phyloP scores from a whole-genome alignment of 768 basidiomycete species.

The Nevesoporus exiguus region DNA sequence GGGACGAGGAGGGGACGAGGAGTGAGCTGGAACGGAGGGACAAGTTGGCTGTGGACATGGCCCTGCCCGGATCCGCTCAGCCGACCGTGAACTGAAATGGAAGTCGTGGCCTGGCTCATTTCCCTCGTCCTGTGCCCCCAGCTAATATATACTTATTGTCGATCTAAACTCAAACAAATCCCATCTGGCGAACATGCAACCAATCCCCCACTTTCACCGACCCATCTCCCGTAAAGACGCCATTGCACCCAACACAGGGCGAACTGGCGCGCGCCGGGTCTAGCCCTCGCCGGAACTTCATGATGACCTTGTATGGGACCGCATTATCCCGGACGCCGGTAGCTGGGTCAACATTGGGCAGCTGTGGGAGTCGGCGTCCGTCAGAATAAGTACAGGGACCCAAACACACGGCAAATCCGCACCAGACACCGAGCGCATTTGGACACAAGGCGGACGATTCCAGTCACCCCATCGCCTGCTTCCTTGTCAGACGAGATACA shows the following conservation, averaged over 20 bases:
- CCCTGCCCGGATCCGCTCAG: background rate
- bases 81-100: background rate
- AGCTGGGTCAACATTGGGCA: constrained; percentile 68
- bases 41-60: background rate
- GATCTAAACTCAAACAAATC: constrained; percentile 18
- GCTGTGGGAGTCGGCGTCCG: constrained; percentile 37
- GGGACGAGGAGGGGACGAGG: background rate
- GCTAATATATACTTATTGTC: no score
- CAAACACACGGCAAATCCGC: constrained; percentile 25
- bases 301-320: constrained; percentile 71
- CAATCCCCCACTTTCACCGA: constrained; percentile 57
- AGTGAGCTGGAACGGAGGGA: background rate
- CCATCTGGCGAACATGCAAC: constrained; percentile 30
- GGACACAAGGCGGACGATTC: constrained; percentile 54
- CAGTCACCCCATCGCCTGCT: constrained; percentile 12
- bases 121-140: no score
- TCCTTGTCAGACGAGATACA: constrained; percentile 40
- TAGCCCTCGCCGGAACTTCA: constrained; percentile 65
- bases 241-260: constrained; percentile 70
- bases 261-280: constrained; percentile 46
- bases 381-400: constrained; percentile 8
- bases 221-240: constrained; percentile 48
- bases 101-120: no score
- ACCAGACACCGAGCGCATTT: constrained; percentile 74
- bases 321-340: constrained; percentile 66